Conservation (phyloP, 345 rosid species). For the Gossypium mustelinum region DNA sequence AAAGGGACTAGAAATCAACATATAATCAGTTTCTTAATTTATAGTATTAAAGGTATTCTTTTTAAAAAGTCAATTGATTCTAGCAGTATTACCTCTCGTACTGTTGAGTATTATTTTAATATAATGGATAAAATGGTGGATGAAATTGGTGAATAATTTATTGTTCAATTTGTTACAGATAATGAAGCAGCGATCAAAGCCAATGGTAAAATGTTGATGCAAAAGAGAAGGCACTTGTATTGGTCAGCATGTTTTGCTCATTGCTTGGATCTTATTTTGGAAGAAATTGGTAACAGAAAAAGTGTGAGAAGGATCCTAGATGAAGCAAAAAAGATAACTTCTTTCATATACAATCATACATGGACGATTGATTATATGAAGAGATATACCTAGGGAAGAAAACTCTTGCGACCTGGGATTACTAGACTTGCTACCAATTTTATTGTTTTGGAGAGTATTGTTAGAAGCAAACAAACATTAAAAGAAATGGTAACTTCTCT, state of each 20-base stretch:
- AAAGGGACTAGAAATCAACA: not conserved
- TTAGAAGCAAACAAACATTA: not conserved
- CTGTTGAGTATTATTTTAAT: not conserved
- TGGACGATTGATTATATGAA: not conserved
- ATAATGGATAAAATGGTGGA: not conserved
- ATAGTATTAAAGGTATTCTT: not conserved
- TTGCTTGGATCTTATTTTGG: no score
- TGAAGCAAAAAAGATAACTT: no score
- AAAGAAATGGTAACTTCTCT: not conserved
- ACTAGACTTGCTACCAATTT: no score
- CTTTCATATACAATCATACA: no score
- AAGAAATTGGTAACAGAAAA: no score
- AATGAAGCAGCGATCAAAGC: not conserved
- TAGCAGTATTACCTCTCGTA: not conserved
- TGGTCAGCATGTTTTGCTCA: not conserved
- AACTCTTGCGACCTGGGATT: not conserved
- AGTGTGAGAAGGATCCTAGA: not conserved
- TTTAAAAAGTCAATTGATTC: not conserved
- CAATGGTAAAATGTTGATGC: not conserved
- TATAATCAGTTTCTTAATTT: no score
- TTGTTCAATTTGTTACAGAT: not conserved
- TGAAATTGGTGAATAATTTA: not conserved
- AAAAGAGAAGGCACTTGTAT: not conserved
- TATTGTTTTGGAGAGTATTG: no score
- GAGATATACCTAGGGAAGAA: no score